Percentiles rank a stretch among this genome's conserved stretches.
phyloP scores from a whole-genome alignment of 148 eudicot species.

The Silene uniflora region DNA sequence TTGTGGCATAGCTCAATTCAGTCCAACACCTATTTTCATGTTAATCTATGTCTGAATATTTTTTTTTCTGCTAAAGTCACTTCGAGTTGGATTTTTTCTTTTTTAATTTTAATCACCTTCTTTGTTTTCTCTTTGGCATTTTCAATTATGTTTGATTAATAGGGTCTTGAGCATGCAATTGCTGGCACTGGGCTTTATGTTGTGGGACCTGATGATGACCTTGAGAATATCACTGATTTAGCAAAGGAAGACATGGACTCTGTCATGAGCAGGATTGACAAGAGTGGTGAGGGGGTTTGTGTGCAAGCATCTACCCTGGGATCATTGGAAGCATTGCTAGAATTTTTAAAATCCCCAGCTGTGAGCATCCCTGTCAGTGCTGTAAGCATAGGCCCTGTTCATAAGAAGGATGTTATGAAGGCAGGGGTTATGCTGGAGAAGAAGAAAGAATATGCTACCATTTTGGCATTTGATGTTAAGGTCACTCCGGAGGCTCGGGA shows the following conservation, averaged over 20 bases:
- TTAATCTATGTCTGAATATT: background rate
- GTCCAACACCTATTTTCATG: background rate
- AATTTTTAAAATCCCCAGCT: constrained; percentile 77
- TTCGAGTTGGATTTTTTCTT: background rate
- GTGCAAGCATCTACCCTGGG: constrained; percentile 98
- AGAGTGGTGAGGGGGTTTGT: constrained; percentile 86
- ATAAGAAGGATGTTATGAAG: constrained; percentile 91
- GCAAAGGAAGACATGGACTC: constrained; percentile 82
- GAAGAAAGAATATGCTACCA: constrained; percentile 90
- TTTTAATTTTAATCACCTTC: background rate
- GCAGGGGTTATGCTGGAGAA: constrained; percentile 98
- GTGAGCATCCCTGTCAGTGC: constrained; percentile 92
- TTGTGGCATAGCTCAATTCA: background rate
- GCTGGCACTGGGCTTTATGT: constrained; percentile 85
- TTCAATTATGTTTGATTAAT: background rate
- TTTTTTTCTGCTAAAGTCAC: background rate
- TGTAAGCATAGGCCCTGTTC: constrained; percentile 91
- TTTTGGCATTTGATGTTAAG: constrained; percentile 95
- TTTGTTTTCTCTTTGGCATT: background rate
- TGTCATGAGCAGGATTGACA: constrained; percentile 81
- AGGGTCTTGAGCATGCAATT: constrained; percentile 99
- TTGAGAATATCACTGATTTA: constrained; percentile 57
- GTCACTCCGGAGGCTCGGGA: constrained; percentile 90
- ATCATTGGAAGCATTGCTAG: constrained; percentile 81
- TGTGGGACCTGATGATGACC: constrained; percentile 80